Conservation (phyloP, 2,329 filamentous ascomycete species). For the Fusarium drepaniforme region DNA sequence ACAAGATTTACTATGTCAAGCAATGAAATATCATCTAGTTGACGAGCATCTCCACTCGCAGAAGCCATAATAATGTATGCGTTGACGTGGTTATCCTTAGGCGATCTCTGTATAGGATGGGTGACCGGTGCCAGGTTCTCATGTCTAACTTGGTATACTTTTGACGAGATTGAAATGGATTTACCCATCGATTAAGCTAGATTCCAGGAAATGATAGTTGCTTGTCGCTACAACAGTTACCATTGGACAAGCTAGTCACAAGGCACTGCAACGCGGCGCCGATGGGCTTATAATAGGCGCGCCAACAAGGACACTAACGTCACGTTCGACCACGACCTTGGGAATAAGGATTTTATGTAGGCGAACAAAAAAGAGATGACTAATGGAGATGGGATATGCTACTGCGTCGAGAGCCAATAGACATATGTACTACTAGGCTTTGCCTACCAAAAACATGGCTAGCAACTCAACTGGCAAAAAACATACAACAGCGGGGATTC, state of each 20-base stretch:
- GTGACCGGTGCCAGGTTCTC: no score
- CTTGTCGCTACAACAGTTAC: fast-evolving
- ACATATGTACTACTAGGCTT: no score
- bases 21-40: no score
- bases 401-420: fast-evolving
- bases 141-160: no score
- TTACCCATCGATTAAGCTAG: not conserved
- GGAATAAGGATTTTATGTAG: fast-evolving
- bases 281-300: not conserved
- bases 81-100: not conserved
- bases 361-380: not conserved
- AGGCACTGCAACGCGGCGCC: not conserved
- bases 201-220: fast-evolving
- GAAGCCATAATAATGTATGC: not conserved
- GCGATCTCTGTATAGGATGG: no score
- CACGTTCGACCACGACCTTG: not conserved
- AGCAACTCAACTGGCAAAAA: not conserved
- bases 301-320: not conserved
- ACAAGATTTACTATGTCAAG: no score
- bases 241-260: not conserved
- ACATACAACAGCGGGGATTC: not conserved
- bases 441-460: not conserved
- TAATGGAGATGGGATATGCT: not conserved
- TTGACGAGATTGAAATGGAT: not conserved
- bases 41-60: fast-evolving